These are phyloP conservation scores for Scytalidium sp. DNA, from an alignment of 2,329 filamentous ascomycete genomes.

Conservation along the genomic window DNA sequence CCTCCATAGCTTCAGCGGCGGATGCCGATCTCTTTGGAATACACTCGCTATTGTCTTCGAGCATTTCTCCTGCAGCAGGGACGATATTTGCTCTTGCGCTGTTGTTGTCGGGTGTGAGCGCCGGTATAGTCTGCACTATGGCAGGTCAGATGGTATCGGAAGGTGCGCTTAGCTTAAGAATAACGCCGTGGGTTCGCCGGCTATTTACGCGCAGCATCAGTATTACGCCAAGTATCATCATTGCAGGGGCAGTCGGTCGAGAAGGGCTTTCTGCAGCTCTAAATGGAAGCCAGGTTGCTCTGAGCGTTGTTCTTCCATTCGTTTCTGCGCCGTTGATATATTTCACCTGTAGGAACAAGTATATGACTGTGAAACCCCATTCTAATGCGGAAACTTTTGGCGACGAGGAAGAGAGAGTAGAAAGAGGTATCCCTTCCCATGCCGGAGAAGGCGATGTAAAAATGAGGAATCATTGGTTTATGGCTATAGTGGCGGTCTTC, in stretches of 20 bases:
- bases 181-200: slow-evolving; percentile 75
- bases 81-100: slow-evolving; percentile 82
- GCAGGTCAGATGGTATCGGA: slow-evolving; percentile 87
- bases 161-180: slow-evolving; percentile 72
- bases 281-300: slow-evolving; percentile 72
- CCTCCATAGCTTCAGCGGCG: slow-evolving; percentile 55
- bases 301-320: slow-evolving; percentile 78
- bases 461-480: slow-evolving; percentile 73
- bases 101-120: slow-evolving; percentile 75
- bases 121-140: slow-evolving; percentile 86
- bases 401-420: slow-evolving; percentile 15
- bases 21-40: slow-evolving; percentile 82
- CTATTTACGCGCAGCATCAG: slow-evolving; percentile 76
- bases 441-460: slow-evolving; percentile 20
- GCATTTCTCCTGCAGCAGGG: slow-evolving; percentile 72
- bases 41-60: slow-evolving; percentile 65
- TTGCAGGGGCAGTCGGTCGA: slow-evolving; percentile 74
- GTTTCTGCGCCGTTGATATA: slow-evolving; percentile 80
- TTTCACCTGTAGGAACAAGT: slow-evolving; percentile 75
- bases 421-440: slow-evolving; percentile 28
- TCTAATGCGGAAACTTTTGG: neutral
- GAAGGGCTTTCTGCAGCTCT: slow-evolving; percentile 68
- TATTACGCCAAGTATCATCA: slow-evolving; percentile 79
- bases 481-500: slow-evolving; percentile 52
- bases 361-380: slow-evolving; percentile 59